phyloP scores from a whole-genome alignment of 352 stramenopile species.

The Pythium pectinolyticum region DNA sequence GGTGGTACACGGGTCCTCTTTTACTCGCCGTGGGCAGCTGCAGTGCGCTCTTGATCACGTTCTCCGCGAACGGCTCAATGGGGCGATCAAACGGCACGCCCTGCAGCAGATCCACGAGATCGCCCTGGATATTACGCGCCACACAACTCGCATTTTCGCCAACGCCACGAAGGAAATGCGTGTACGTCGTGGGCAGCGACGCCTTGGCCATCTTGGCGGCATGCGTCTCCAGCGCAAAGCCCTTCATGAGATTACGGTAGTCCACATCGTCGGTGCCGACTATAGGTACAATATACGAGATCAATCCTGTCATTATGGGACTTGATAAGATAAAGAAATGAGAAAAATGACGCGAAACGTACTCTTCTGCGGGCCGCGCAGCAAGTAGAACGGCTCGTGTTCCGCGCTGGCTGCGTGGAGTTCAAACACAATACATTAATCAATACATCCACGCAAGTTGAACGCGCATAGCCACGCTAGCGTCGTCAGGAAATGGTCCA shows the following conservation, averaged over 20 bases:
- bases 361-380: slow-evolving; percentile 62
- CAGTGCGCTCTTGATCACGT: slow-evolving; percentile 66
- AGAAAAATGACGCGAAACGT: slow-evolving; percentile 11
- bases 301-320: background rate
- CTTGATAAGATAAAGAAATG: background rate
- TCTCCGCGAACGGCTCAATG: slow-evolving; percentile 73
- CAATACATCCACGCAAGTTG: background rate
- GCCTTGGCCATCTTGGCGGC: slow-evolving; percentile 59
- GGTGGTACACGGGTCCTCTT: slow-evolving; percentile 51
- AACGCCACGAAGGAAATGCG: slow-evolving; percentile 71
- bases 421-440: background rate
- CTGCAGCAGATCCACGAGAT: slow-evolving; percentile 60
- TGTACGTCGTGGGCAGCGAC: slow-evolving; percentile 64
- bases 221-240: slow-evolving; percentile 67
- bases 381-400: slow-evolving; percentile 57
- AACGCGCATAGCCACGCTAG: background rate
- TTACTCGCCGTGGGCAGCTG: slow-evolving; percentile 67
- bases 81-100: slow-evolving; percentile 78
- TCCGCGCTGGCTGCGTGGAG: slow-evolving; percentile 30
- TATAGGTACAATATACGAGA: slow-evolving; percentile 11
- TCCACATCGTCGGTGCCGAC: slow-evolving; percentile 64
- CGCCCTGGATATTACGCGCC: slow-evolving; percentile 41
- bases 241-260: slow-evolving; percentile 58
- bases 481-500: background rate
- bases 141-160: slow-evolving; percentile 41